Conservation (phyloP, 805 yeast genomes). For the Jamesozyma piceae region DNA sequence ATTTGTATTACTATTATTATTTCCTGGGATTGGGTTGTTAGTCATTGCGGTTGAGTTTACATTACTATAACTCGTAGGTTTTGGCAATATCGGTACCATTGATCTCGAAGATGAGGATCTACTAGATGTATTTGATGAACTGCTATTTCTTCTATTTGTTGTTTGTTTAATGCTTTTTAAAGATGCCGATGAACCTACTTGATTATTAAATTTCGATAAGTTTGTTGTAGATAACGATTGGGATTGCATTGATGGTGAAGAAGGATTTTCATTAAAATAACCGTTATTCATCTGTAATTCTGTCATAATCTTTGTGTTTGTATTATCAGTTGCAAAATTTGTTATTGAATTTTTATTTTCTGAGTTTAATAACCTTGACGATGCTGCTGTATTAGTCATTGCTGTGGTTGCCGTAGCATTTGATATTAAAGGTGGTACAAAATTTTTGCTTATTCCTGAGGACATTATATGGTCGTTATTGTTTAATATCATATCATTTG, state of each 20-base stretch:
- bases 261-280: not conserved
- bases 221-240: not conserved
- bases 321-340: not conserved
- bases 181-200: not conserved
- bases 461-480: not conserved
- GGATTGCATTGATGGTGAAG: not conserved
- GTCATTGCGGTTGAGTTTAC: not conserved
- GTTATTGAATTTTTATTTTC: constrained; percentile 5
- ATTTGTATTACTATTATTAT: constrained; percentile 5
- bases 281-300: not conserved
- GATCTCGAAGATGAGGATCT: constrained; percentile 26
- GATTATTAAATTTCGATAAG: constrained; percentile 1
- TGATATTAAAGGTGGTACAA: constrained; percentile 7
- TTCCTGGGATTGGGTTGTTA: not conserved
- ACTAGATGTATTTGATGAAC: constrained; percentile 25
- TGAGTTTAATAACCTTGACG: constrained; percentile 1
- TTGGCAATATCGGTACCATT: constrained; percentile 30
- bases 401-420: constrained; percentile 10
- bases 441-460: constrained; percentile 5
- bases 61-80: constrained; percentile 21
- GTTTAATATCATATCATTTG: not conserved
- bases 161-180: not conserved
- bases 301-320: not conserved
- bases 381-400: constrained; percentile 5
- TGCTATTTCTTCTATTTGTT: constrained; percentile 22